phyloP scores from a whole-genome alignment of 129 eudicot genomes.

The Solidago caesia region DNA sequence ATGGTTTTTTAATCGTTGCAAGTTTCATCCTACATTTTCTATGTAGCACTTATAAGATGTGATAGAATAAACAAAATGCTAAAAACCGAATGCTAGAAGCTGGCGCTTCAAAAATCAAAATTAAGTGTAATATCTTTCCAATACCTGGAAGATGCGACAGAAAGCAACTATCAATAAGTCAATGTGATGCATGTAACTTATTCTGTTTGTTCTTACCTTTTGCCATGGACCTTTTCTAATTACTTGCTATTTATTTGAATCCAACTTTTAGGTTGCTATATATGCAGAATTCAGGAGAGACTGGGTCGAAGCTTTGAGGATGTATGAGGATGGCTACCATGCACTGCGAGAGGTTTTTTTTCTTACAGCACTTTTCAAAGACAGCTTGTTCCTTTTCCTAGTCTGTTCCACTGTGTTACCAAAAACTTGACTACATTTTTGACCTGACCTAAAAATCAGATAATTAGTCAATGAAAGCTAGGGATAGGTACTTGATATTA shows the following conservation, averaged over 20 bases:
- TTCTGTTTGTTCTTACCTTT: neutral
- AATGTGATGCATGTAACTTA: constrained; percentile 4
- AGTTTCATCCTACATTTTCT: neutral
- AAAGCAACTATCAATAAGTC: neutral
- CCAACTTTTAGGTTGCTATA: constrained; percentile 84
- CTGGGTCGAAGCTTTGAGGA: constrained; percentile 85
- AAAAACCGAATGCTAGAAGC: too few relatives aligned
- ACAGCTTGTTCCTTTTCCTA: neutral
- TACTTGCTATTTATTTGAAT: constrained; percentile 27
- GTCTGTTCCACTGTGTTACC: neutral
- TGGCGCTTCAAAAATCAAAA: too few relatives aligned
- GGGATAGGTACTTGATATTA: neutral
- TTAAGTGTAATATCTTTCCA: neutral
- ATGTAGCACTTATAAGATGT: neutral
- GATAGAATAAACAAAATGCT: too few relatives aligned
- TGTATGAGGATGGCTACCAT: constrained; percentile 93
- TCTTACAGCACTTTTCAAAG: neutral
- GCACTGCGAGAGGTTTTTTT: constrained; percentile 79
- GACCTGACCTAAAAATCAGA: neutral
- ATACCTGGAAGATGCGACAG: neutral
- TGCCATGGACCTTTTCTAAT: constrained; percentile 14
- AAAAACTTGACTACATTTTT: neutral
- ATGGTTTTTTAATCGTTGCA: neutral
- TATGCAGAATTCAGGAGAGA: constrained; percentile 97
- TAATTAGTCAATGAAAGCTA: constrained; percentile 3